These are phyloP conservation scores for Trichoderma sp. DNA, from an alignment of 2,329 filamentous ascomycete species.

Conservation along the genomic window DNA sequence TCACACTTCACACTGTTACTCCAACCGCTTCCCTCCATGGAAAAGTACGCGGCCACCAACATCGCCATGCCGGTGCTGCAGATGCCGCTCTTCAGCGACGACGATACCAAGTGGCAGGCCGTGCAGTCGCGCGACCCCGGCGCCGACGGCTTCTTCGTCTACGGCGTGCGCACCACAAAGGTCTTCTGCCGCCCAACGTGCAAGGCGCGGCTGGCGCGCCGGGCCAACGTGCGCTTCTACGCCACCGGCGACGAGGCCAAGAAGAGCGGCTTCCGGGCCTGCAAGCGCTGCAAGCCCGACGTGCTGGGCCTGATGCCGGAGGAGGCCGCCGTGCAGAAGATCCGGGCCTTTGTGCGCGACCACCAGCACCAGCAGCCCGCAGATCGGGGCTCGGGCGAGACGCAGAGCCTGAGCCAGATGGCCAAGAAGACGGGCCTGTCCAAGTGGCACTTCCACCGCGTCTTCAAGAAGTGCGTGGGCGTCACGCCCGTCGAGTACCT, in stretches of 20 bases:
- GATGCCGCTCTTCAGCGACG: conserved; percentile 33
- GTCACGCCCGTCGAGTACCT: conserved; percentile 47
- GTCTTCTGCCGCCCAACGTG: conserved; percentile 64
- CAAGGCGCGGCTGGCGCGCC: conserved; percentile 59
- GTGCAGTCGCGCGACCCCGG: conserved; percentile 39
- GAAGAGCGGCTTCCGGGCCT: conserved; percentile 54
- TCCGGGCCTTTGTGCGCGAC: conserved; percentile 39
- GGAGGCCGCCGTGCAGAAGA: conserved; percentile 46
- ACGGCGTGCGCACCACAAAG: conserved; percentile 47
- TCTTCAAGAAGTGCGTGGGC: conserved; percentile 58
- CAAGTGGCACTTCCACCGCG: conserved; percentile 60
- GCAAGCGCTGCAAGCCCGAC: conserved; percentile 57
- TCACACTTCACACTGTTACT: too few species aligned
- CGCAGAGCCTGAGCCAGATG: conserved; percentile 46
- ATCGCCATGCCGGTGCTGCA: not conserved
- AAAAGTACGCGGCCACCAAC: not conserved
- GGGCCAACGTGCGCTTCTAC: conserved; percentile 62
- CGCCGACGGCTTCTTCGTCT: conserved; percentile 46
- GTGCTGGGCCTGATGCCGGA: conserved; percentile 45
- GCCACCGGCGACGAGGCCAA: conserved; percentile 47
- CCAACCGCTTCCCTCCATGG: too few species aligned
- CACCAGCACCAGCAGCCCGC: conserved; percentile 32
- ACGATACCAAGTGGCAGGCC: conserved; percentile 41
- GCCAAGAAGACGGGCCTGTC: conserved; percentile 55
- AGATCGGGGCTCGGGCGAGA: conserved; percentile 12